Base-by-base conservation (phyloP, 768 basidiomycete genomes). In the Suillus luteus region DNA sequence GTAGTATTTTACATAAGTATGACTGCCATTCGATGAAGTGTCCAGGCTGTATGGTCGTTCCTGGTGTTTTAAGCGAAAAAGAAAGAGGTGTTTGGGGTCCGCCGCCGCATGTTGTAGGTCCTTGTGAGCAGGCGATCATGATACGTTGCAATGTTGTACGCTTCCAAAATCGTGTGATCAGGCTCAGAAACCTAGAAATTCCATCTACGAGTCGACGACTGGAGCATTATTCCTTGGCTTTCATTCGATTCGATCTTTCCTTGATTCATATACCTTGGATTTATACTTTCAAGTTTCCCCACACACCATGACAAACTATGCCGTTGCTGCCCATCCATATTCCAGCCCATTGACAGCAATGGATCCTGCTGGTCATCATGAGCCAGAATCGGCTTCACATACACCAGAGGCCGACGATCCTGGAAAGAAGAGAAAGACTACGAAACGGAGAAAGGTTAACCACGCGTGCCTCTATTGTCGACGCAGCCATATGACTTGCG, bases 391-490 rank as follows among this genome's bases (percentile, higher is more conserved):
- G n/a, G 11, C 22, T 24, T 17, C 22, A 1, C 48, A 51, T 38
- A 48, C 48, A 17, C 65, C 66, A 7, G 77, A 77, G 65, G 79
- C 76, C 35, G 70, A 76, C 37, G 72, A 74, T 8, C 3, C 27
- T 22, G 66, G 65, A 46, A 79, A 76, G 72, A 83, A 80, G 75
- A 79, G 77, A 70, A 80, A 80, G 64, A 66, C 70, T 33, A 71
- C 85, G 12, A 92, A 91, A 77, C 79, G 93, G 66, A 80, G 92
- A 62, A 95, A 95, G 75, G 92, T 93, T 64, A 93, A 93, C 75
- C 93, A 95, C 78, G 95, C 95, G 6, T 97, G 95, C 73, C 79
- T 97, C 49, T 97, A 96, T 76, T 97, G 95, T 77, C 83, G 94
- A 73, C 81, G 93, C 65, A 94, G 92, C 81, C 92, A 92, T 85